Percentiles rank a stretch among this genome's conserved stretches.
Evolutionary conservation across 805 yeast species (phyloP).

Genomic region (Ascoidea rubescens): DNA sequence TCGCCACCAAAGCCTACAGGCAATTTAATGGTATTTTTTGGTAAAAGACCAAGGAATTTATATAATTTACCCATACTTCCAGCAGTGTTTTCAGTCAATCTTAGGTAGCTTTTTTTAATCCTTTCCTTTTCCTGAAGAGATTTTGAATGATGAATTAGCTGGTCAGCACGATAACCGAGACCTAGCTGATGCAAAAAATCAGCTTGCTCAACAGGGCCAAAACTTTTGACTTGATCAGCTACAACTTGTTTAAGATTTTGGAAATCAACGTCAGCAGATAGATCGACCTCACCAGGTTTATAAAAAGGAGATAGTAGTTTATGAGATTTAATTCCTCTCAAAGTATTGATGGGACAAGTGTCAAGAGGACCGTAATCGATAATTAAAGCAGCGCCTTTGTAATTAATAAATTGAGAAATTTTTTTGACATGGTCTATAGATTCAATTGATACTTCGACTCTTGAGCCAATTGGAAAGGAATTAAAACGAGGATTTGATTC

Average conservation of each 20-base stretch:
- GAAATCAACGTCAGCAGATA: slow-evolving; percentile 78
- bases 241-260: slow-evolving; percentile 20
- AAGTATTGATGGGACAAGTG: slow-evolving; percentile 53
- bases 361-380: slow-evolving; percentile 65
- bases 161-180: slow-evolving; percentile 53
- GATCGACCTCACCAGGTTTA: slow-evolving; percentile 70
- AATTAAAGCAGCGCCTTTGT: slow-evolving; percentile 50
- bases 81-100: slow-evolving; percentile 48
- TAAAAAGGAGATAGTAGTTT: slow-evolving; percentile 60
- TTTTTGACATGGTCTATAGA: slow-evolving; percentile 43
- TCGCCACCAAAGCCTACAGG: slow-evolving; percentile 45
- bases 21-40: slow-evolving; percentile 21
- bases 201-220: slow-evolving; percentile 63
- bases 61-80: slow-evolving; percentile 66
- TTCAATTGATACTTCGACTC: slow-evolving; percentile 66
- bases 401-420: slow-evolving; percentile 29
- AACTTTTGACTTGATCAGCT: slow-evolving; percentile 17
- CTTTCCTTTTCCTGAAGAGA: slow-evolving; percentile 32
- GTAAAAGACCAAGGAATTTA: slow-evolving; percentile 54
- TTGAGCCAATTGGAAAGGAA: slow-evolving; percentile 38
- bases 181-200: slow-evolving; percentile 71
- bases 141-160: slow-evolving; percentile 30
- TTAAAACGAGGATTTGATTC: slow-evolving; percentile 33
- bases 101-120: slow-evolving; percentile 39
- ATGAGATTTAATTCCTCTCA: slow-evolving; percentile 64